Base-by-base conservation (phyloP, 495 filamentous ascomycete genomes). In the Bacidia gigantensis region DNA sequence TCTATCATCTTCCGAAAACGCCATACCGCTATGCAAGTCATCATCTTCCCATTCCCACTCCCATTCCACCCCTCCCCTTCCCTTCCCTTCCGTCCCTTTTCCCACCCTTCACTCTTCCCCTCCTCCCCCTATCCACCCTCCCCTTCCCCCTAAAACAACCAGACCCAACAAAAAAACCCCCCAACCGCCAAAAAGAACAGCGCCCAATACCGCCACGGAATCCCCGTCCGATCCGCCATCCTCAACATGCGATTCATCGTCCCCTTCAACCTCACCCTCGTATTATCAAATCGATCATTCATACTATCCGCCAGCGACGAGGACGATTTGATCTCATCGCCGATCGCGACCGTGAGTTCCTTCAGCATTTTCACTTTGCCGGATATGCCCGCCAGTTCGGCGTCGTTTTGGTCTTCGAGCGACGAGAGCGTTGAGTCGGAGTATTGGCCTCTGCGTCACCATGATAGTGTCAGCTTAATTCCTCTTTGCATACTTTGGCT, bases 191-290 rank as follows among this genome's bases (percentile, higher is more conserved):
- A 68, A 60, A 98, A 93, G 67, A 98, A 97, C 18, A 67, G 73
- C 45, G 93, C 62, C 92, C 93, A 98, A 23, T 89, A 85, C 67
- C 78, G 86, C 92, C 92, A 98, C 55, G 88, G 84, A 24, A 98
- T 81, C 2, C 93, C 93, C 11, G 89, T 93, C 60, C 80, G 72
- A 69, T 95, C 82, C 3, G 92, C 93, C 92, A 98, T 97, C 53
- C 88, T 64, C 52, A 97, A 69, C 92, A 98, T 98, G 25, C 89
- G 73, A 60, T 86, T 95, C 92, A 98, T 97, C 39, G 93, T 97
- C 39, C 89, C 86, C 17, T 81, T 74, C 54, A 98, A 68, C 59
- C 84, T 73, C 24, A 86, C 64, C 46, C 88, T 72, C 43, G 93
- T 93, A 57, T 74, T 78, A 58, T 96, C 92, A 61, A 97, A 98